Evolutionary conservation across 257 asterid genomes (phyloP), one percentile per base, ranked within the genome.

Genomic region (Jacaranda copaia): DNA sequence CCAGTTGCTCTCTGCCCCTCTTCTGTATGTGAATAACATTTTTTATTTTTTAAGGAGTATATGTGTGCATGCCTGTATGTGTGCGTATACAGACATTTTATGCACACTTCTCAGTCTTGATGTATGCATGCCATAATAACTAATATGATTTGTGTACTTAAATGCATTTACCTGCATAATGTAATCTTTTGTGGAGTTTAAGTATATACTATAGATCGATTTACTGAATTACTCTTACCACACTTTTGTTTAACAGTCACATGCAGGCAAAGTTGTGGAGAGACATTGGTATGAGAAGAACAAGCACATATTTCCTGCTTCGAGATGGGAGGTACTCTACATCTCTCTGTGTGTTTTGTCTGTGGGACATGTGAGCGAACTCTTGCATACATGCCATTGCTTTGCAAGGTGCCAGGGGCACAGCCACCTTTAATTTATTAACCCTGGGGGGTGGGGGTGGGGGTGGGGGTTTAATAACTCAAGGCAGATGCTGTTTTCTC

Each of bases 221-320:
- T 25, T 72, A 58, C 74, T 49, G 57, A 73, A 62, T 25, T 74
- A 55, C 73, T 36, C 74, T 42, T 42, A 4, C 36, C 55, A 7
- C 18, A 10, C 42, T 4, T 64, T 74, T 76, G 19, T 80, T 69
- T 63, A 52, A 84, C 90, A 95, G 98, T 96, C 99, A 0, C 99
- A 96, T 91, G 99, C 99, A 81, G 99, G 99, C 68, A 96, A 96
- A 87, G 99, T 96, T 79, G 99, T 96, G 46, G 99, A 96, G 89
- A 85, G 99, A 81, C 99, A 96, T 80, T 96, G 99, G 98, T 96
- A 96, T 70, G 98, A 96, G 83, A 96, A 96, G 94, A 96, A 96
- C 85, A 96, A 96, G 82, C 99, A 96, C 84, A 96, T 96, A 38
- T 96, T 96, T 82, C 99, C 99, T 5, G 99, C 99, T 74, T 96